Percentiles rank a stretch among this genome's conserved stretches.
Conservation (phyloP, 2,329 filamentous ascomycete genomes). For the Ophiosphaerella korrae region DNA sequence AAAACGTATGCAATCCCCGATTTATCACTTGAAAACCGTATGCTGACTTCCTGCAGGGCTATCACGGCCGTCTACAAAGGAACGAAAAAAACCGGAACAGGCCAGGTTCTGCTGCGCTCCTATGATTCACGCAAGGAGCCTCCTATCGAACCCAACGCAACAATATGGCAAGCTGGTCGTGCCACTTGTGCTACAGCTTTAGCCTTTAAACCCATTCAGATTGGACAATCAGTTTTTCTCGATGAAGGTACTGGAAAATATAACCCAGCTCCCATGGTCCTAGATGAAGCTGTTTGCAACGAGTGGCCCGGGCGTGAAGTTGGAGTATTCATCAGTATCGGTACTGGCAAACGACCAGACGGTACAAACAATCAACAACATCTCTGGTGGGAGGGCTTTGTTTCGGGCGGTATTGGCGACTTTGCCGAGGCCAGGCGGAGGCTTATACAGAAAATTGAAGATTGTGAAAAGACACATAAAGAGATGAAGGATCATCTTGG, state of each 20-base stretch:
- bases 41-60: slow-evolving; percentile 61
- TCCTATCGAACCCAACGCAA: slow-evolving; percentile 88
- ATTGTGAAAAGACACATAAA: slow-evolving; percentile 88
- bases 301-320: slow-evolving; percentile 95
- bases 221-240: slow-evolving; percentile 91
- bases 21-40: neutral
- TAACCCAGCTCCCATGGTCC: slow-evolving; percentile 81
- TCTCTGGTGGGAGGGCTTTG: slow-evolving; percentile 91
- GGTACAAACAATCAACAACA: slow-evolving; percentile 71
- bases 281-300: slow-evolving; percentile 89
- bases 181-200: slow-evolving; percentile 91
- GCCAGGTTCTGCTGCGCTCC: slow-evolving; percentile 79
- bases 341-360: slow-evolving; percentile 84
- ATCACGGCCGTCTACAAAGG: slow-evolving; percentile 92
- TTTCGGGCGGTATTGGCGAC: slow-evolving; percentile 72
- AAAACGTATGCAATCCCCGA: slow-evolving; percentile 73
- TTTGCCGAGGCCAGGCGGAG: slow-evolving; percentile 87
- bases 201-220: slow-evolving; percentile 93
- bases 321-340: slow-evolving; percentile 89
- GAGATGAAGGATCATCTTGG: slow-evolving; percentile 82
- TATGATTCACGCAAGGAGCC: slow-evolving; percentile 95
- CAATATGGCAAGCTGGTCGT: slow-evolving; percentile 94
- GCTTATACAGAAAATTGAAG: slow-evolving; percentile 91
- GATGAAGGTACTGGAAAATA: slow-evolving; percentile 92
- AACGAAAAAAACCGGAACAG: slow-evolving; percentile 66